phyloP scores from a whole-genome alignment of 257 asterid genomes.

The Pogostemon cablin region DNA sequence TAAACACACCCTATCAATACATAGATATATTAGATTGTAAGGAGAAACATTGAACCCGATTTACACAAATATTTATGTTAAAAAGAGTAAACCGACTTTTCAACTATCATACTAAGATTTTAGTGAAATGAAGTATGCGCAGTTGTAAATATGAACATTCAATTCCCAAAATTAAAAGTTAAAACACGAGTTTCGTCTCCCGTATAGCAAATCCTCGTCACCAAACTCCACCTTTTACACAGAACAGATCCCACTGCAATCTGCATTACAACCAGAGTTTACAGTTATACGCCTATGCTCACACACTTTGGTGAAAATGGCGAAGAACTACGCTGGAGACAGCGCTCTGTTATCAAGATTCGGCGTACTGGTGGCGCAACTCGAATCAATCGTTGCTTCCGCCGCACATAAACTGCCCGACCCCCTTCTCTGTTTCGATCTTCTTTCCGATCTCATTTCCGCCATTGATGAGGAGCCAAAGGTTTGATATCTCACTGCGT shows the following conservation, averaged over 20 bases:
- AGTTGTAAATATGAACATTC: too few relatives aligned
- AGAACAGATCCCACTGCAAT: slow-evolving; percentile 34
- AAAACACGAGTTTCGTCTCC: not conserved
- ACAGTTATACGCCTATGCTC: slow-evolving; percentile 1
- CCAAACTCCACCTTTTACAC: slow-evolving; percentile 24
- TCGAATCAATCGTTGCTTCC: slow-evolving; percentile 91
- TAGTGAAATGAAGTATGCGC: too few relatives aligned
- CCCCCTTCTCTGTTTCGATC: slow-evolving; percentile 92
- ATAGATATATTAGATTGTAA: too few relatives aligned
- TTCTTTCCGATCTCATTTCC: slow-evolving; percentile 88
- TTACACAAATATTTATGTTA: too few relatives aligned
- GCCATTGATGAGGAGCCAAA: slow-evolving; percentile 84
- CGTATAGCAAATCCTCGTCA: not conserved
- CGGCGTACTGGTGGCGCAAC: slow-evolving; percentile 95
- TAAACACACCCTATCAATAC: too few relatives aligned
- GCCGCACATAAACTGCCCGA: slow-evolving; percentile 95
- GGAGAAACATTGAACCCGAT: too few relatives aligned
- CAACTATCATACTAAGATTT: too few relatives aligned
- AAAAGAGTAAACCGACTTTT: too few relatives aligned
- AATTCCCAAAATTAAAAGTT: too few relatives aligned
- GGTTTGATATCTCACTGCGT: slow-evolving; percentile 45
- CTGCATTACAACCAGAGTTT: slow-evolving; percentile 20
- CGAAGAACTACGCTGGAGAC: slow-evolving; percentile 54
- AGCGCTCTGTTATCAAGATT: slow-evolving; percentile 72
- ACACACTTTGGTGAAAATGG: slow-evolving; percentile 45